Base-by-base conservation (phyloP, 768 basidiomycete genomes). In the Boletales sp. region DNA sequence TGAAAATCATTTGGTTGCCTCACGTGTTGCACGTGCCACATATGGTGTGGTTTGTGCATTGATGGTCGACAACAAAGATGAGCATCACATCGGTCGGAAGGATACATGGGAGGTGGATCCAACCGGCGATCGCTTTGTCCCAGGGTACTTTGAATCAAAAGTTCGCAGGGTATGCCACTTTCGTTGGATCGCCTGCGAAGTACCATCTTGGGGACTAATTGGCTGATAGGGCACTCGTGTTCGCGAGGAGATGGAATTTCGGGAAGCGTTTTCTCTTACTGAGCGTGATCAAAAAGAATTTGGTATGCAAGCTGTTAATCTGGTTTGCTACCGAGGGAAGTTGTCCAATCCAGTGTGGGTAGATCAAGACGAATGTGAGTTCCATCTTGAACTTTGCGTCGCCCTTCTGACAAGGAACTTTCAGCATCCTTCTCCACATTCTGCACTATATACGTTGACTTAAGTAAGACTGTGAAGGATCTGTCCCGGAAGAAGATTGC, bases 101-200 rank as follows among this genome's bases (percentile, higher is more conserved):
- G 7, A 14, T 2, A 5, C 19, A 5, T 58, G 56, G 56, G 55
- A 58, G 30, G 40, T 1, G 2, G 47, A 58, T 18, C 45, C 51
- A 12, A 24, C 45, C 1, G 55, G 55, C 2, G 30, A 47, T 8
- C 4, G 17, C 40, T 53, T 46, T 14, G 55, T 58, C 46, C 57
- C 57, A 8, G 52, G 48, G 3, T 57, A 40, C 37, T 58, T 58
- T 17, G 55, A 58, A 8, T 15, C 51, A 18, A 58, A 47, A 6
- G 31, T 58, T 45, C 37, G 4, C 45, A 58, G 31, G 55, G 57
- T 45, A 41, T 1, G 17, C 7, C 13, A 31, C 10, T 14, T 18
- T 27, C 21, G 8, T 41, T 13, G 32, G 21, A 17, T 36, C 11
- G 1, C 17, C 18, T 18, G 31, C 18, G 19, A 29, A 9, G 46